These are phyloP conservation scores for Leccinum subspadiceum DNA, from an alignment of 1,284 basidiomycete species.

Conservation along the genomic window DNA sequence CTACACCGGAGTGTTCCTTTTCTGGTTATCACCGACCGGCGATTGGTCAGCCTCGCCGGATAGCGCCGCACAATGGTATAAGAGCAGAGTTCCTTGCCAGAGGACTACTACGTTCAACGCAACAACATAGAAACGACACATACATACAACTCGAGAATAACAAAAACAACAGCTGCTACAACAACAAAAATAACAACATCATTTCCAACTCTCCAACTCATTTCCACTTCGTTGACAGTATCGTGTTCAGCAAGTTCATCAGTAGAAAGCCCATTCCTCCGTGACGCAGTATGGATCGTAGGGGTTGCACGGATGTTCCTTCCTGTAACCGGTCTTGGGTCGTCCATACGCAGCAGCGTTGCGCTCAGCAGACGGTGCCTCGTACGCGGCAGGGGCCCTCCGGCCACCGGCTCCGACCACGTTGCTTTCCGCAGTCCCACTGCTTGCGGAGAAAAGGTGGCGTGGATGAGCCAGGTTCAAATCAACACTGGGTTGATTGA, in stretches of 20 bases:
- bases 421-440: constrained; percentile 35
- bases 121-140: constrained; percentile 6
- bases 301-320: constrained; percentile 52
- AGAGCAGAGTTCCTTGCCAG: constrained; percentile 20
- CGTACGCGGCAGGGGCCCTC: constrained; percentile 20
- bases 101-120: constrained; percentile 4
- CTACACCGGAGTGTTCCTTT: constrained; percentile 22
- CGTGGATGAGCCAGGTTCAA: constrained; percentile 31
- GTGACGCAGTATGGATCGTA: constrained; percentile 66
- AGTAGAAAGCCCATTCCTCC: constrained; percentile 71
- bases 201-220: constrained; percentile 7
- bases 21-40: constrained; percentile 11
- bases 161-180: constrained; percentile 5
- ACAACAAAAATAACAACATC: neutral
- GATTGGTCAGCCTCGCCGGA: neutral
- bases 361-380: constrained; percentile 29
- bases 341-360: constrained; percentile 32
- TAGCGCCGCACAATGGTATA: neutral
- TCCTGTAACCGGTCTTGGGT: constrained; percentile 35
- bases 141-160: neutral
- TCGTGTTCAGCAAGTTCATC: constrained; percentile 9
- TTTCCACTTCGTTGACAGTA: constrained; percentile 4
- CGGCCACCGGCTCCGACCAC: constrained; percentile 34
- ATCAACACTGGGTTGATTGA: constrained; percentile 29
- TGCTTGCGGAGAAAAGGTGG: constrained; percentile 33